Conservation (phyloP, 1,284 basidiomycete species). For the Cryptococcus sp. region DNA sequence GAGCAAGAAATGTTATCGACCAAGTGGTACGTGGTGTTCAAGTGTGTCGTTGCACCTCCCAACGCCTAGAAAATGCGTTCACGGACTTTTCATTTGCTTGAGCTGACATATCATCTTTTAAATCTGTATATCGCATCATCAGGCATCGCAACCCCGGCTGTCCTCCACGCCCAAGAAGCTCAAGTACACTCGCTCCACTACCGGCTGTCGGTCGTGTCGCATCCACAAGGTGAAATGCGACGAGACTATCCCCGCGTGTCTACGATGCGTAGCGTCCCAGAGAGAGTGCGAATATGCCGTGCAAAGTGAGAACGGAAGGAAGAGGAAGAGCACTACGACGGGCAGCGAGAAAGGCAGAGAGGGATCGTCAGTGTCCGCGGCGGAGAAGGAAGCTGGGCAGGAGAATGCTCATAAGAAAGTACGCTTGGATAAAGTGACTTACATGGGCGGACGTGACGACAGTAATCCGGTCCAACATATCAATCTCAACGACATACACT, state of each 20-base stretch:
- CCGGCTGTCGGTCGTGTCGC: constrained; percentile 26
- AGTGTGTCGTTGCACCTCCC: not conserved
- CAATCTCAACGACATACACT: constrained; percentile 2
- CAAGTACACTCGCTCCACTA: constrained; percentile 27
- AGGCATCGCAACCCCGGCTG: not conserved
- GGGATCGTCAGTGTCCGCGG: not conserved
- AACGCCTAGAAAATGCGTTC: not conserved
- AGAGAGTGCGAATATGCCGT: constrained; percentile 25
- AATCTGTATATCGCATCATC: not conserved
- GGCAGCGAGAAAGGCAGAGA: not conserved
- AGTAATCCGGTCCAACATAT: constrained; percentile 5
- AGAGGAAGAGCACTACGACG: constrained; percentile 8
- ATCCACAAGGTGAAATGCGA: constrained; percentile 36
- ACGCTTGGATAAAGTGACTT: not conserved
- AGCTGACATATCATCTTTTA: not conserved
- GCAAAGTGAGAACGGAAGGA: constrained; percentile 7
- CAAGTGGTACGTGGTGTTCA: constrained; percentile 13
- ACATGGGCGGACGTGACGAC: not conserved
- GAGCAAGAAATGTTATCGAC: constrained; percentile 22
- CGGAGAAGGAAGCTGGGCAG: not conserved
- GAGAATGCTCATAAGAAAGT: not conserved
- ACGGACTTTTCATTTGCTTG: not conserved
- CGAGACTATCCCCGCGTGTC: constrained; percentile 28
- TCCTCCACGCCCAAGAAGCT: constrained; percentile 13
- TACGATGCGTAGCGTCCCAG: constrained; percentile 29